Evolutionary conservation across 163 green algal genomes (phyloP), one percentile per base, ranked within the genome.

Genomic region (Prototheca cutis): DNA sequence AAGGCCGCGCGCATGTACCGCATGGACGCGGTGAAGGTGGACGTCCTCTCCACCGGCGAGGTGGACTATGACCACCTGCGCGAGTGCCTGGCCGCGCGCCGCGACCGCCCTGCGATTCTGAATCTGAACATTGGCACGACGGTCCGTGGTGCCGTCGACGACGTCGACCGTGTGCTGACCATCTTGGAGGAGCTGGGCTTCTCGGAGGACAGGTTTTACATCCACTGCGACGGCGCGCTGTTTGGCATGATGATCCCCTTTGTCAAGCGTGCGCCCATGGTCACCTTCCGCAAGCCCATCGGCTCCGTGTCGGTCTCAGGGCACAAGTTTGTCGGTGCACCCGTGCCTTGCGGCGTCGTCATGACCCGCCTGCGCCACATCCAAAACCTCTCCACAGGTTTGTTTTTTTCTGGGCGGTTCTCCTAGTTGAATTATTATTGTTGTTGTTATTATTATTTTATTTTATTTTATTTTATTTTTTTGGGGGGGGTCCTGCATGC

Each of bases 191-290:
- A 82, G 34, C 66, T 65, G 13, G 90, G 90, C 4, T 96, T 85
- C 79, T 79, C 30, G 17, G 82, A 95, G 70, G 83, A 96, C 53
- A 76, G 78, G 32, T 98, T 97, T 66, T 98, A 86, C 78, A 97
- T 98, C 65, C 90, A 98, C 78, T 96, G 89, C 68, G 90, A 98
- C 58, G 90, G 90, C 27, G 90, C 90, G 15, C 83, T 98, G 24
- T 98, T 98, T 61, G 90, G 90, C 67, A 86, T 97, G 71, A 97
- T 97, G 90, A 92, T 96, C 65, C 90, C 90, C 13, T 96, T 97
- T 70, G 80, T 97, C 25, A 88, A 90, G 66, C 55, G 72, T 40
- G 89, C 86, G 18, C 86, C 89, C 24, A 85, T 91, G 78, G 90
- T 97, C 29, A 92, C 89, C 4, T 97, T 97, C 78, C 80, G 78